phyloP scores from a whole-genome alignment of 176 grass and related monocot genomes.

The Phyllostachys edulis region DNA sequence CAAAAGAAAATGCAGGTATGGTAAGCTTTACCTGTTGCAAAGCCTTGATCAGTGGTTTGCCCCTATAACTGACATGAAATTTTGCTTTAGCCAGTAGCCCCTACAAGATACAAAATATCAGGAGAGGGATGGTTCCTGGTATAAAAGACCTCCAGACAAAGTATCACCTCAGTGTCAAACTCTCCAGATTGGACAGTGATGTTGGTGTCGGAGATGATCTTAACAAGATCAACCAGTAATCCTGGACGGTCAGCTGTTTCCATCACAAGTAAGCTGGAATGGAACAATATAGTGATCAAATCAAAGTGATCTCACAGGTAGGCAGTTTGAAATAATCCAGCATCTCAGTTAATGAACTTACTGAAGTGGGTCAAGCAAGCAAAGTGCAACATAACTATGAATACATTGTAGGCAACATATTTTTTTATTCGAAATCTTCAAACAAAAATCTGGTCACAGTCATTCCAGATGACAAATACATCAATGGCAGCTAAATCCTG shows the following conservation, averaged over 20 bases:
- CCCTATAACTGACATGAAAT: conserved; percentile 93
- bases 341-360: neutral
- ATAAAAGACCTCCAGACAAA: neutral
- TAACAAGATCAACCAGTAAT: conserved; percentile 89
- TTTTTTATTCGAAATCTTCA: conserved; percentile 19
- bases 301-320: neutral
- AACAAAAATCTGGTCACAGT: neutral
- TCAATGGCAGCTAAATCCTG: neutral
- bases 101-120: conserved; percentile 47
- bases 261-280: conserved; percentile 85
- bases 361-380: neutral
- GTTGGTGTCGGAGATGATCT: conserved; percentile 82
- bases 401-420: neutral
- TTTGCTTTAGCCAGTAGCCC: conserved; percentile 93
- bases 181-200: conserved; percentile 89
- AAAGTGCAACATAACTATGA: neutral
- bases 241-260: conserved; percentile 89
- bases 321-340: neutral
- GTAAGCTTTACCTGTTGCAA: conserved; percentile 66
- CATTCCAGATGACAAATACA: neutral
- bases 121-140: conserved; percentile 8
- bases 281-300: conserved; percentile 29
- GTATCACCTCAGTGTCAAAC: conserved; percentile 85
- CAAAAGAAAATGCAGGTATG: conserved; percentile 1
- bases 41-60: conserved; percentile 55